Evolutionary conservation across 176 grass and related monocot genomes (phyloP), one percentile per base, ranked within the genome.

Genomic region (Oryza glaberrima): DNA sequence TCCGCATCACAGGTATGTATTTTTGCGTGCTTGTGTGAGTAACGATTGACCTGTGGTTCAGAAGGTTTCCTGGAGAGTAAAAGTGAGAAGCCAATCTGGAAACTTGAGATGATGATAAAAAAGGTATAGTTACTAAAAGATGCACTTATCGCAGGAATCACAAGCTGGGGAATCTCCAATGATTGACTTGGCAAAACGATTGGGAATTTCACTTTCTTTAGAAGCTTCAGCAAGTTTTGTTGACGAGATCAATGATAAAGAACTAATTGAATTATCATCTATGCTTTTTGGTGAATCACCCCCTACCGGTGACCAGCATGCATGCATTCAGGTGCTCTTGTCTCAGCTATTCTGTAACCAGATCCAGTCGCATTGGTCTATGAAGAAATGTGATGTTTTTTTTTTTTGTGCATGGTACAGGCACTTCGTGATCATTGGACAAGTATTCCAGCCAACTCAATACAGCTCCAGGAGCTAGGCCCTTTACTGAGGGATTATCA

Each of bases 401-500:
- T 26, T 25, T 26, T 38, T 38, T 36, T 36, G 54, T 72, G 17
- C 68, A 13, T 81, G 64, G 75, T 87, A 47, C 79, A 97, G 94
- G 90, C 92, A 76, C 91, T 97, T 81, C 90, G 92, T 85, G 90
- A 90, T 79, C 92, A 90, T 52, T 97, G 94, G 94, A 90, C 14
- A 78, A 94, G 79, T 82, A 90, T 85, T 83, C 73, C 82, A 38
- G 76, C 92, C 48, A 90, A 77, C 73, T 90, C 87, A 65, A 58
- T 97, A 88, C 90, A 90, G 67, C 70, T 97, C n/a, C 92, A 97
- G 65, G 88, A 94, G 67, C 82, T 92, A 67, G 88, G 92, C 44
- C 94, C 92, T 83, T 90, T 97, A 74, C 64, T 97, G 70, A 91
- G 90, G 40, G 94, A 94, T 77, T 97, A 97, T 85, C 92, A 97